Percentiles rank a stretch among this genome's conserved stretches.
These are phyloP conservation scores for Simmondsia chinensis DNA, from an alignment of 148 eudicot species.

Conservation along the genomic window DNA sequence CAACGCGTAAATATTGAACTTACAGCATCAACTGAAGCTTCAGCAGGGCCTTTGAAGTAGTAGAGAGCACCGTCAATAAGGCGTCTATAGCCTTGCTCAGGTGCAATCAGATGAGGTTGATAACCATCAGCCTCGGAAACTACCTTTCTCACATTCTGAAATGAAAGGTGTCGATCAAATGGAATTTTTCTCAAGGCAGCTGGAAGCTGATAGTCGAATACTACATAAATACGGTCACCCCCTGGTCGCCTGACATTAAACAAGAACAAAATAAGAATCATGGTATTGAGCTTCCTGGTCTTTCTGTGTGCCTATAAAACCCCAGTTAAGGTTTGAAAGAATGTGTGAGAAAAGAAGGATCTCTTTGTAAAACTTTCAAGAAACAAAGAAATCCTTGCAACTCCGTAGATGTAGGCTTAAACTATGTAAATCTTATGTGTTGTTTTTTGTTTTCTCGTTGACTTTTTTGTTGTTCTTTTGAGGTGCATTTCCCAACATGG, in stretches of 20 bases:
- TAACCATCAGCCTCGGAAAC: slow-evolving; percentile 85
- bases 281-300: background rate
- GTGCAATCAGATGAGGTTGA: slow-evolving; percentile 82
- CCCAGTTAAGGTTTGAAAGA: too few relatives aligned
- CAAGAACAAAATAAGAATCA: background rate
- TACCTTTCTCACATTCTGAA: slow-evolving; percentile 51
- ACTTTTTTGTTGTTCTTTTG: too few relatives aligned
- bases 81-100: slow-evolving; percentile 78
- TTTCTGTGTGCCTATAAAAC: too few relatives aligned
- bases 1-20: slow-evolving; percentile 19
- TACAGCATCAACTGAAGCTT: slow-evolving; percentile 80
- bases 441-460: too few relatives aligned
- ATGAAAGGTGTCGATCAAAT: slow-evolving; percentile 55
- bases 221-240: slow-evolving; percentile 56
- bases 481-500: too few relatives aligned
- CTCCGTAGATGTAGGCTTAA: too few relatives aligned
- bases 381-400: too few relatives aligned
- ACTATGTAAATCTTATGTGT: too few relatives aligned
- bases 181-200: slow-evolving; percentile 63
- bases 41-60: slow-evolving; percentile 61
- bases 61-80: slow-evolving; percentile 66
- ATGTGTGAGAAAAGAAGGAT: too few relatives aligned
- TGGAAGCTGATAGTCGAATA: slow-evolving; percentile 66
- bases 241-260: slow-evolving; percentile 56
- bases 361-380: too few relatives aligned